Conservation (phyloP, 2,329 filamentous ascomycete genomes). For the Xylariaceae sp. region DNA sequence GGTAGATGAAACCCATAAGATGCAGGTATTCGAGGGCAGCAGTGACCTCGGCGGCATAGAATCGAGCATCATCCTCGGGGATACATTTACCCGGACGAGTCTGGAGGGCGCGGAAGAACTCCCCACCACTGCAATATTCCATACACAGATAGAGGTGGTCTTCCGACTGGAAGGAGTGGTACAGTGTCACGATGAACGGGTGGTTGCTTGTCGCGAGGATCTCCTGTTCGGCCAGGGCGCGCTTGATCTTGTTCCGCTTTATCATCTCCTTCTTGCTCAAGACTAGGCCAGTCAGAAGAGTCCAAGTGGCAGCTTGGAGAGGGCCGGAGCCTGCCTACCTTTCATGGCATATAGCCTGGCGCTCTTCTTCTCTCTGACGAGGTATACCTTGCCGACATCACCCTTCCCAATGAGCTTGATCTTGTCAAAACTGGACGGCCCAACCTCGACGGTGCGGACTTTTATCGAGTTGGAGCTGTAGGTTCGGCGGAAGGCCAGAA, state of each 20-base stretch:
- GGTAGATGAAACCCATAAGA: conserved; percentile 98
- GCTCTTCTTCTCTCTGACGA: conserved; percentile 97
- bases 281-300: conserved; percentile 48
- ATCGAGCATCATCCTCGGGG: conserved; percentile 89
- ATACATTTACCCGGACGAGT: conserved; percentile 96
- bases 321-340: conserved; percentile 46
- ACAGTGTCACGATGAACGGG: conserved; percentile 96
- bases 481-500: conserved; percentile 78
- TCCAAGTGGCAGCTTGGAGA: background rate
- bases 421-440: conserved; percentile 95
- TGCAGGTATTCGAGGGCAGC: conserved; percentile 94
- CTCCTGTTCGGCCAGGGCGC: conserved; percentile 93
- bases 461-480: conserved; percentile 99
- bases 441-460: conserved; percentile 92
- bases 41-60: conserved; percentile 96
- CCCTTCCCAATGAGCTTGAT: conserved; percentile 99
- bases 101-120: conserved; percentile 95
- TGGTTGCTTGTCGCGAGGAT: conserved; percentile 98
- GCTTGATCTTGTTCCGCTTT: conserved; percentile 99
- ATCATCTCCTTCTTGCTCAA: conserved; percentile 99
- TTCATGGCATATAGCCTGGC: conserved; percentile 96
- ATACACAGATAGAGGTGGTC: conserved; percentile 99
- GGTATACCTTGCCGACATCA: conserved; percentile 95
- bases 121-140: conserved; percentile 98
- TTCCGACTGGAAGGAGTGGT: conserved; percentile 98